phyloP scores from a whole-genome alignment of 805 yeast genomes.

The Yarrowia bubula region DNA sequence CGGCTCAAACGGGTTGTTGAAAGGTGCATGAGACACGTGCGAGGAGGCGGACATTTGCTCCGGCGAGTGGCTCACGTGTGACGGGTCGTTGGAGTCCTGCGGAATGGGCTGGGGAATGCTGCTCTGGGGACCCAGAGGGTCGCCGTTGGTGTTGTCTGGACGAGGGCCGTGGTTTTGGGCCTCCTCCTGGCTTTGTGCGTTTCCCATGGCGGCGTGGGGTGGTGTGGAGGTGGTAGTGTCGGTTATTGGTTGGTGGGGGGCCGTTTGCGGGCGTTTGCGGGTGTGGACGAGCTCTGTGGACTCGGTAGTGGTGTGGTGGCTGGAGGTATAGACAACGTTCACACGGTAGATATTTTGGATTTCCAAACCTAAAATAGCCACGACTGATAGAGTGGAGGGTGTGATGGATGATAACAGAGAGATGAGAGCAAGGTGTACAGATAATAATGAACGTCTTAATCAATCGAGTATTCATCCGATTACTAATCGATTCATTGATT shows the following conservation, averaged over 20 bases:
- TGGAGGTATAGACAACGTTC: no score
- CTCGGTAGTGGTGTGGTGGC: no score
- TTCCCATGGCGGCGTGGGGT: constrained; percentile 10
- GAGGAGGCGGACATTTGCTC: constrained; percentile 21
- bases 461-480: no score
- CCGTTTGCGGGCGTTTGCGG: not conserved
- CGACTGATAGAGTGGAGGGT: no score
- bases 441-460: no score
- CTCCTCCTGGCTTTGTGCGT: constrained; percentile 26
- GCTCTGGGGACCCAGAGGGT: not conserved
- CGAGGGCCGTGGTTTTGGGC: not conserved
- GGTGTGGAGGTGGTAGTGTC: not conserved
- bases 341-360: no score
- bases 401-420: no score
- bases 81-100: not conserved
- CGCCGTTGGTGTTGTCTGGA: not conserved
- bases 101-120: not conserved
- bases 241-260: not conserved
- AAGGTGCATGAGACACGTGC: constrained; percentile 7
- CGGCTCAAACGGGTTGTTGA: constrained; percentile 22
- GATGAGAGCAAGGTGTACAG: no score
- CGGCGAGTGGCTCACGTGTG: constrained; percentile 22
- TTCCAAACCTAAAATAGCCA: no score
- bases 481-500: no score
- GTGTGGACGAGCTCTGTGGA: no score